Evolutionary conservation across 352 stramenopile species (phyloP), one percentile per base, ranked within the genome.

Genomic region (Globisporangium alternatum): DNA sequence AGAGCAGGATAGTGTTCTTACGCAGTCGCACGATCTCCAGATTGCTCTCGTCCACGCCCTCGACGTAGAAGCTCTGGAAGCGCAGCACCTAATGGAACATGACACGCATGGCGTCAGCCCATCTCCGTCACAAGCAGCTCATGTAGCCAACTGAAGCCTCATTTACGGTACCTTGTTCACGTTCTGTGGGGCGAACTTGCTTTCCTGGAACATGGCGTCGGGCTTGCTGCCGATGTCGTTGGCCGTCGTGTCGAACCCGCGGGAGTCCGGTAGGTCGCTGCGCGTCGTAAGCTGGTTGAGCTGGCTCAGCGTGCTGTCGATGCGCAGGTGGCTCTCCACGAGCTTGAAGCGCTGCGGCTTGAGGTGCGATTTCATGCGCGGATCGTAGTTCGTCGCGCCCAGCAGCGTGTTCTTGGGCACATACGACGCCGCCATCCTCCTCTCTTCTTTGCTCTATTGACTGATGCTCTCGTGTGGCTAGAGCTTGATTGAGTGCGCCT

Each of bases 41-140:
- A 53, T 89, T 88, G 70, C 81, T 91, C 37, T 97, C 90, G 54
- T 93, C 76, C 15, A 96, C 86, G 15, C 66, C 74, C 47, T 97
- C 89, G 43, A 94, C 61, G 55, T 94, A 97, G 61, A 95, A 96
- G 35, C 70, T 81, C 57, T 88, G 89, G 71, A 97, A 97, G 19
- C 89, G 87, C 52, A 96, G 70, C 51, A 94, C 79, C 67, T 73
- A 21, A 62, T 49, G 22, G 17, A 52, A n/a, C 30, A 60, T n/a
- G 8, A 28, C 21, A 53, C 19, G 25, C 9, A 33, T 7, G n/a
- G 51, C 3, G 49, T 33, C 33, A 56, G 33, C 6, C 64, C 39
- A 62, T 53, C 28, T 35, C 3, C 13, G 25, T 43, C 41, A 44
- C n/a, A 9, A 30, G 8, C 31, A 22, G 4, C 3, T 37, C 12